Percentiles rank a stretch among this genome's conserved stretches.
phyloP scores from a whole-genome alignment of 345 rosid genomes.

The Eucalyptus caleyi region DNA sequence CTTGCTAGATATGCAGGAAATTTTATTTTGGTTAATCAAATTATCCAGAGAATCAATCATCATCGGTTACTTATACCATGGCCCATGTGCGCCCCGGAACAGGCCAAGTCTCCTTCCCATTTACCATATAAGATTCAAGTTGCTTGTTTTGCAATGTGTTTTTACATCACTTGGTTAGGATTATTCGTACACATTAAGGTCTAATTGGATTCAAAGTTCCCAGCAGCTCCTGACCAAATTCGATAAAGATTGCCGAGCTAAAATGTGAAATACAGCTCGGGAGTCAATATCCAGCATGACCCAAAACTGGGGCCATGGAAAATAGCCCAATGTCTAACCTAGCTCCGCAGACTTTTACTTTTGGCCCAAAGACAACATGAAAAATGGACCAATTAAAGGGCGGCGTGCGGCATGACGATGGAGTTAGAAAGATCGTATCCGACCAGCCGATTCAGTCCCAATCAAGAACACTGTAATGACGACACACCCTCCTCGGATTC shows the following conservation, averaged over 20 bases:
- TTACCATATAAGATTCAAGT: neutral
- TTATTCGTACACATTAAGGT: neutral
- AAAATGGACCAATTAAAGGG: neutral
- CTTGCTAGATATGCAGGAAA: neutral
- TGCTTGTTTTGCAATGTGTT: neutral
- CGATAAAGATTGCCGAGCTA: neutral
- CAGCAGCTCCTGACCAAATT: neutral
- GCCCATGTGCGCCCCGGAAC: too few species aligned
- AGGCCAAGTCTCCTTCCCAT: neutral
- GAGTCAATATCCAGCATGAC: neutral
- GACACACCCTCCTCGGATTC: neutral
- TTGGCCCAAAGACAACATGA: neutral
- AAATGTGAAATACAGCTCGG: neutral
- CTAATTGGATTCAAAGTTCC: neutral
- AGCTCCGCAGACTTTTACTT: neutral
- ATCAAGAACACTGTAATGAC: neutral
- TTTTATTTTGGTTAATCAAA: neutral
- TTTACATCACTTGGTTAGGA: neutral
- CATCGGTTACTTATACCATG: neutral
- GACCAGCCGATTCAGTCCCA: neutral
- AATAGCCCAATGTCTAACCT: neutral
- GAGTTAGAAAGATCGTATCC: neutral
- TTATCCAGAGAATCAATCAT: neutral
- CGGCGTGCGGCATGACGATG: neutral
- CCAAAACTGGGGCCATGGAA: neutral